Evolutionary conservation across 306 rosid genomes (phyloP), one percentile per base, ranked within the genome.

Genomic region (Glycine latifolia): DNA sequence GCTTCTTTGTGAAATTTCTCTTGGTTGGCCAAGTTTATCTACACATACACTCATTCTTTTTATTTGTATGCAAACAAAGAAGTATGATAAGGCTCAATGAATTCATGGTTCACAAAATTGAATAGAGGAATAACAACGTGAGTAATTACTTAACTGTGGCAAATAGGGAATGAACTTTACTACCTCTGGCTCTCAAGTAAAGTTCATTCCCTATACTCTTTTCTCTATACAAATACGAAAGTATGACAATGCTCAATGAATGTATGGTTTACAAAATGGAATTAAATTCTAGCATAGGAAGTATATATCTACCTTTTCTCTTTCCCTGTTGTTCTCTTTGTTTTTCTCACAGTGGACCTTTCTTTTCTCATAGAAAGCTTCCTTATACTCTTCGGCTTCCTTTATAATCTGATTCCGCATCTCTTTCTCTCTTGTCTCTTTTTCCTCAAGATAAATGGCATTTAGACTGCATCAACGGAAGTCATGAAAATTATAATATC

Each of bases 1-100:
- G 96, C 97, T 91, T 95, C 99, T 87, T 91, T 93, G 94, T 95
- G 98, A 86, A 95, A 95, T 71, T 86, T 93, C 80, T 95, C 98
- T 91, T 95, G 99, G 83, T 87, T 91, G 13, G 80, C 87, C 82
- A 88, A 81, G 88, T 86, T 79, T 70, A 90, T 66, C 99, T 93
- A 87, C 85, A 52, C 41, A 75, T 7, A 58, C 44, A 68, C 39
- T 79, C 65, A 75, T 67, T 83, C 58, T 50, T 65, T 65, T 80
- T 66, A 53, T 39, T 74, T 87, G 47, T 50, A 59, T 54, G 76
- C n/a, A 33, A 39, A 46, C 35, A 49, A 81, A 26, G 31, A 26
- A 26, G 31, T 83, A 54, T 48, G 50, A 62, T 33, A 67, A 58
- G 47, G 52, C 31, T 37, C 43, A n/a, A 67, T 78, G 55, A 11